Conservation (phyloP, 208 protist species). For the Porcisia hertigi region DNA sequence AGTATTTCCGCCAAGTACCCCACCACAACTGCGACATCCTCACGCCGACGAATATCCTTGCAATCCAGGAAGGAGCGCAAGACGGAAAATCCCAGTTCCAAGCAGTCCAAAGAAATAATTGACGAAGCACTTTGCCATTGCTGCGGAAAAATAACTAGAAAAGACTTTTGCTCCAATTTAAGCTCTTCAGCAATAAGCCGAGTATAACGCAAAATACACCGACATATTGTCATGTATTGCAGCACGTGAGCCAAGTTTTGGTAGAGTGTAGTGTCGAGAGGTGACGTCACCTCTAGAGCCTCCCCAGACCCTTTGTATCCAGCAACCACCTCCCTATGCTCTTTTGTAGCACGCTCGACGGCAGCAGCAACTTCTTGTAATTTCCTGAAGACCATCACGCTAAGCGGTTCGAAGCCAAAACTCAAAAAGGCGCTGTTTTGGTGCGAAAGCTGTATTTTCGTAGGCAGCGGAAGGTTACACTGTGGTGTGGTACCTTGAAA, state of each 20-base stretch:
- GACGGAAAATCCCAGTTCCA: conserved; percentile 66
- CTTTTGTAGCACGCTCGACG: conserved; percentile 61
- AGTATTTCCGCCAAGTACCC: conserved; percentile 79
- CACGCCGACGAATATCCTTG: conserved; percentile 59
- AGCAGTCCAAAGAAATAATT: conserved; percentile 74
- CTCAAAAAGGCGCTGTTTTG: conserved; percentile 80
- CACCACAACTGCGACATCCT: conserved; percentile 54
- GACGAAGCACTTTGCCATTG: conserved; percentile 80
- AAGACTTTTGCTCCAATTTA: conserved; percentile 41
- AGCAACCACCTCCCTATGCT: conserved; percentile 61
- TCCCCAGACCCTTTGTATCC: conserved; percentile 72
- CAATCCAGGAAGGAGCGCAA: conserved; percentile 68
- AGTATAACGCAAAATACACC: conserved; percentile 67
- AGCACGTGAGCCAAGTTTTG: conserved; percentile 49
- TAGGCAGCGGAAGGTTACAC: conserved; percentile 76
- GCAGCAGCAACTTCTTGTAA: conserved; percentile 37
- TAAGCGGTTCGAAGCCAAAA: conserved; percentile 85
- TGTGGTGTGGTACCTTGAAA: conserved; percentile 48
- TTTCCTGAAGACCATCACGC: conserved; percentile 55
- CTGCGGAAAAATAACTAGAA: conserved; percentile 57
- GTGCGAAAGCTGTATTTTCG: conserved; percentile 78
- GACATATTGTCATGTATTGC: conserved; percentile 72
- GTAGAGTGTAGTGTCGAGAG: conserved; percentile 58
- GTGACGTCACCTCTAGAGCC: conserved; percentile 54
- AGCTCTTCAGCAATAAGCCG: conserved; percentile 60